Evolutionary conservation across 2,329 filamentous ascomycete genomes (phyloP).

Genomic region (Botrytis deweyae): DNA sequence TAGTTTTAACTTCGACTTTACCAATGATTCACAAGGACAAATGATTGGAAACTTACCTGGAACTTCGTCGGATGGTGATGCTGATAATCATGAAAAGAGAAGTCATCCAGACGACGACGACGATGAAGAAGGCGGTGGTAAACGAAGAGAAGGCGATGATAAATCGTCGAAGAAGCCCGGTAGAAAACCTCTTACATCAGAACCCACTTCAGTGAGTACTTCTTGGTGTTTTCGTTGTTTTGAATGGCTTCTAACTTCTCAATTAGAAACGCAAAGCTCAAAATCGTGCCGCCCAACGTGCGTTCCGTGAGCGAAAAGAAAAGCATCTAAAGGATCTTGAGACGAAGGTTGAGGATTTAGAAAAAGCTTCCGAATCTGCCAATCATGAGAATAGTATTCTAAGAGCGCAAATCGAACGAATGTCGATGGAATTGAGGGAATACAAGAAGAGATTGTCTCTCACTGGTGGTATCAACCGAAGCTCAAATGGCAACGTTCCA

Average conservation of each 20-base stretch:
- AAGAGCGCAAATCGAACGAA: slow-evolving; percentile 81
- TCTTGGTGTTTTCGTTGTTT: slow-evolving; percentile 33
- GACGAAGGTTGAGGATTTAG: slow-evolving; percentile 70
- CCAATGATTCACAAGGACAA: slow-evolving; percentile 55
- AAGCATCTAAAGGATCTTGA: slow-evolving; percentile 85
- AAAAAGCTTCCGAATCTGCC: slow-evolving; percentile 79
- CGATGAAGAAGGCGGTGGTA: slow-evolving; percentile 66
- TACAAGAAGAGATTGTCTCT: slow-evolving; percentile 84
- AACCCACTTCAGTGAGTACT: slow-evolving; percentile 85
- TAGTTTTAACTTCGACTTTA: slow-evolving; percentile 62
- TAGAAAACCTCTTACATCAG: slow-evolving; percentile 90
- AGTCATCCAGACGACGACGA: slow-evolving; percentile 69
- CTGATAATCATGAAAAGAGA: slow-evolving; percentile 65
- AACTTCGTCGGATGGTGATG: slow-evolving; percentile 40
- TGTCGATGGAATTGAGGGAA: slow-evolving; percentile 81
- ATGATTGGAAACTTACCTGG: slow-evolving; percentile 77
- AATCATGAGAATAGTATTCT: slow-evolving; percentile 84
- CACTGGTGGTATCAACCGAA: slow-evolving; percentile 37
- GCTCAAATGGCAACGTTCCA: slow-evolving; percentile 29
- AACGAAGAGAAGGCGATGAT: slow-evolving; percentile 72
- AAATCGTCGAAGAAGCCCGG: slow-evolving; percentile 94
- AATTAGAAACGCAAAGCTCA: slow-evolving; percentile 89
- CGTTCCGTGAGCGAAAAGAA: slow-evolving; percentile 93
- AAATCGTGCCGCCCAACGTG: slow-evolving; percentile 87
- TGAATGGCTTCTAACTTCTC: slow-evolving; percentile 27